Evolutionary conservation across 1,284 basidiomycete genomes (phyloP).

Genomic region (Mycocalia duriaeana): DNA sequence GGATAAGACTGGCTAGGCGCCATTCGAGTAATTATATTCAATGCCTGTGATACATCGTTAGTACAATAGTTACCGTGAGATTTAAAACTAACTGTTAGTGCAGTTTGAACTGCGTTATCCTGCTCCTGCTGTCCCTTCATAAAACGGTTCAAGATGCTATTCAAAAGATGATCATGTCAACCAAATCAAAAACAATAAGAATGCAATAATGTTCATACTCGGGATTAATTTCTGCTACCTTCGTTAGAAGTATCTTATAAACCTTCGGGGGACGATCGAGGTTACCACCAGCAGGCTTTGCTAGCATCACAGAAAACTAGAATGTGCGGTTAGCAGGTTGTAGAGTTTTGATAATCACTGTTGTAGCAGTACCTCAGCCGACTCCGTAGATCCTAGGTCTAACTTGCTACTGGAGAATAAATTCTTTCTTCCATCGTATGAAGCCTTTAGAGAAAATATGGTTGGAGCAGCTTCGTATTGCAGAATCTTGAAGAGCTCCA

Average conservation of each 20-base stretch:
- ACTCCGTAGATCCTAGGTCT: slow-evolving; percentile 44
- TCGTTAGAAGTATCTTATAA: slow-evolving; percentile 59
- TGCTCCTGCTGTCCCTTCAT: slow-evolving; percentile 62
- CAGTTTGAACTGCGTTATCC: slow-evolving; percentile 66
- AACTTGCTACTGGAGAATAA: slow-evolving; percentile 56
- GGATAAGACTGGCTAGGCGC: slow-evolving; percentile 65
- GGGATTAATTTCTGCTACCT: slow-evolving; percentile 71
- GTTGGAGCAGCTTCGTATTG: slow-evolving; percentile 51
- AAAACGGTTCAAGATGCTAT: slow-evolving; percentile 61
- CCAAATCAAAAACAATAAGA: background rate
- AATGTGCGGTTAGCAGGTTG: slow-evolving; percentile 2
- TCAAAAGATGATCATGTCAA: slow-evolving; percentile 2
- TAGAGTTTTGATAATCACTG: slow-evolving; percentile 1
- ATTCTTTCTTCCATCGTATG: slow-evolving; percentile 77
- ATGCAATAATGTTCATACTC: slow-evolving; percentile 44
- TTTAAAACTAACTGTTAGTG: slow-evolving; percentile 54
- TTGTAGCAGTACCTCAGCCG: slow-evolving; percentile 45
- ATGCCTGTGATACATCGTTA: slow-evolving; percentile 37
- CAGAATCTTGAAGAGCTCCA: slow-evolving; percentile 58
- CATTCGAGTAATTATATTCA: slow-evolving; percentile 76
- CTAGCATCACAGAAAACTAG: slow-evolving; percentile 49
- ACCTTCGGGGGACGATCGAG: slow-evolving; percentile 48
- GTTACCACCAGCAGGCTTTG: slow-evolving; percentile 23
- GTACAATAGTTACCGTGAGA: slow-evolving; percentile 2
- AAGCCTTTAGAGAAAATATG: slow-evolving; percentile 60